phyloP scores from a whole-genome alignment of 306 rosid species.

The Vigna radiata region DNA sequence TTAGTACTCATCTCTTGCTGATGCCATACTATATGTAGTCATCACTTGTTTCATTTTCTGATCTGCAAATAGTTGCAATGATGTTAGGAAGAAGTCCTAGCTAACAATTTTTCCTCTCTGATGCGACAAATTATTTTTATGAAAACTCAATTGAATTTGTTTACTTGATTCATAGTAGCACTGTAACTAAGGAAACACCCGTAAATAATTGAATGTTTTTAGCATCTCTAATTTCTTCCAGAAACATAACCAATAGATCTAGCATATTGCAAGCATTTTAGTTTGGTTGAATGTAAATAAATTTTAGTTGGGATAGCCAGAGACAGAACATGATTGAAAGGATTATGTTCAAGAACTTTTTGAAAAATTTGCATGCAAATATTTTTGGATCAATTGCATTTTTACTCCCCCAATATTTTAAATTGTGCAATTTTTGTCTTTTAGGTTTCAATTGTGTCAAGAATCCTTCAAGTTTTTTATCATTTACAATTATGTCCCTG shows the following conservation, averaged over 20 bases:
- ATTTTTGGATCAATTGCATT: no score
- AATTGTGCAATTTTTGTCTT: no score
- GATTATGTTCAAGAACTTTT: not conserved
- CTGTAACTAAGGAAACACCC: constrained; percentile 6
- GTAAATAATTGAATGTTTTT: constrained; percentile 18
- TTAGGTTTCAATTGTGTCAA: no score
- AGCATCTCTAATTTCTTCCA: constrained; percentile 18
- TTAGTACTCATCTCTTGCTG: constrained; percentile 19
- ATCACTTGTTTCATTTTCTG: not conserved
- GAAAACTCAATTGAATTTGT: constrained; percentile 24
- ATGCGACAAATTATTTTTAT: constrained; percentile 20
- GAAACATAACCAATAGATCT: constrained; percentile 30
- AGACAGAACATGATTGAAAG: not conserved
- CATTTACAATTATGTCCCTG: no score
- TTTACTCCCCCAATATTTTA: no score
- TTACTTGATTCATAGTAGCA: constrained; percentile 19
- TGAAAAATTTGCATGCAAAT: no score
- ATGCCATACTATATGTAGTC: not conserved
- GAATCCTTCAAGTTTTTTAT: no score
- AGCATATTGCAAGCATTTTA: constrained; percentile 28
- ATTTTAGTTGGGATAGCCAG: not conserved
- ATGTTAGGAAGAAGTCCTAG: constrained; percentile 34
- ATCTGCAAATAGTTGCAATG: not conserved
- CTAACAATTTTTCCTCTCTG: constrained; percentile 25
- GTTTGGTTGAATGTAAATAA: not conserved